A percentile compares a stretch with the other conserved stretches of the same genome.
phyloP scores from a whole-genome alignment of 176 grass and related monocot species.

The Themeda triandra region DNA sequence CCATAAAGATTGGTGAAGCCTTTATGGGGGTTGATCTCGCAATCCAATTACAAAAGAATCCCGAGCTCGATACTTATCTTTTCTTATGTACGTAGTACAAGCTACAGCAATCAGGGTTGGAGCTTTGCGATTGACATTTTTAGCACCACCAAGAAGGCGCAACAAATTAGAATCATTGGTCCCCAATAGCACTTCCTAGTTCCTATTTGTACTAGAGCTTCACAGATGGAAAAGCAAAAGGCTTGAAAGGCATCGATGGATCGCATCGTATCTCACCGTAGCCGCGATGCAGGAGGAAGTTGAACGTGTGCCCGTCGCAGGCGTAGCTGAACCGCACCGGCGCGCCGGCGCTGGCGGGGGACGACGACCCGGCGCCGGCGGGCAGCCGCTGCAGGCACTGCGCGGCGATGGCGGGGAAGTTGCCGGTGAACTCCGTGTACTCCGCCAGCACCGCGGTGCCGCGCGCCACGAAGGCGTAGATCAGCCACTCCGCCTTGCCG shows the following conservation, averaged over 20 bases:
- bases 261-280: conserved; percentile 44
- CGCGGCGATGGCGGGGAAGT: conserved; percentile 78
- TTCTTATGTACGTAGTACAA: neutral
- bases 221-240: neutral
- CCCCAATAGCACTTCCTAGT: neutral
- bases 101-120: neutral
- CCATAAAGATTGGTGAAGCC: neutral
- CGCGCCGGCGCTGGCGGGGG: conserved; percentile 10
- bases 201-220: neutral
- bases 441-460: conserved; percentile 84
- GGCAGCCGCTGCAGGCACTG: conserved; percentile 89
- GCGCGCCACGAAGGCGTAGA: conserved; percentile 93
- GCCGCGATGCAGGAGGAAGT: conserved; percentile 80
- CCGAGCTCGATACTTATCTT: neutral
- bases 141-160: neutral
- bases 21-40: neutral
- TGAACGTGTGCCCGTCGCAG: conserved; percentile 87
- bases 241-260: neutral
- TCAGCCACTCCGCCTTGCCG: conserved; percentile 63
- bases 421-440: conserved; percentile 96
- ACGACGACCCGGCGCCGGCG: conserved; percentile 19
- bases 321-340: conserved; percentile 62
- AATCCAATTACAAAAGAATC: neutral
- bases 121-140: neutral
- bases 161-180: neutral